phyloP scores from a whole-genome alignment of 257 asterid genomes.

The Datura wrightii region DNA sequence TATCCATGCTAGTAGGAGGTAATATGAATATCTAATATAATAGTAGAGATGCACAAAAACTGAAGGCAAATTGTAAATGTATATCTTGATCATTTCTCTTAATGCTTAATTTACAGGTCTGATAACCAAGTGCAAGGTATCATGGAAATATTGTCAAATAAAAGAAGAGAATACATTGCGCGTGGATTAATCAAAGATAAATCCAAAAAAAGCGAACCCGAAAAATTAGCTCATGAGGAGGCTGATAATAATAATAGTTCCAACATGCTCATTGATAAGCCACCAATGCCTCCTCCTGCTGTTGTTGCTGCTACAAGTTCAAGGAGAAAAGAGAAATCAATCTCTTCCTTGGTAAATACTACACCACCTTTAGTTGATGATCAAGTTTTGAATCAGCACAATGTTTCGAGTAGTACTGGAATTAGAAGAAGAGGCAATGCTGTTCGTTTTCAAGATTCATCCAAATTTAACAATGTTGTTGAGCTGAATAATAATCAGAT shows the following conservation, averaged over 20 bases:
- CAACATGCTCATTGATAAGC: background rate
- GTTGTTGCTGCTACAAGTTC: background rate
- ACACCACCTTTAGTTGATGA: background rate
- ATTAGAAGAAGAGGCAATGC: background rate
- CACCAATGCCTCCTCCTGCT: background rate
- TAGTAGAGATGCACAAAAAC: too few relatives aligned
- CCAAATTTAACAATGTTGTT: background rate
- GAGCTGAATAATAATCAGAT: background rate
- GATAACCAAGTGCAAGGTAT: slow-evolving; percentile 36
- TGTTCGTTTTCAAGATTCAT: background rate
- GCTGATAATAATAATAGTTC: background rate
- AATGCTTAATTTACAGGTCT: slow-evolving; percentile 18
- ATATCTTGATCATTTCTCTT: too few relatives aligned
- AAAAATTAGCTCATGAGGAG: background rate
- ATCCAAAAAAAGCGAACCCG: background rate
- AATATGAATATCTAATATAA: too few relatives aligned
- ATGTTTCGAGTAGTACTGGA: background rate
- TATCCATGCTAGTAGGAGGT: too few relatives aligned
- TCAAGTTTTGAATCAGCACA: background rate
- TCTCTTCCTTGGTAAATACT: slow-evolving; percentile 30
- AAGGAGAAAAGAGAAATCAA: slow-evolving; percentile 34
- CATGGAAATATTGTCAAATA: background rate
- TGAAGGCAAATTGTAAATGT: too few relatives aligned
- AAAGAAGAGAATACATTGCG: slow-evolving; percentile 26
- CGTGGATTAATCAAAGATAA: slow-evolving; percentile 14